A percentile compares a stretch with the other conserved stretches of the same genome.
Evolutionary conservation across 2,329 filamentous ascomycete species (phyloP).

Genomic region (Alternaria gansuensis): DNA sequence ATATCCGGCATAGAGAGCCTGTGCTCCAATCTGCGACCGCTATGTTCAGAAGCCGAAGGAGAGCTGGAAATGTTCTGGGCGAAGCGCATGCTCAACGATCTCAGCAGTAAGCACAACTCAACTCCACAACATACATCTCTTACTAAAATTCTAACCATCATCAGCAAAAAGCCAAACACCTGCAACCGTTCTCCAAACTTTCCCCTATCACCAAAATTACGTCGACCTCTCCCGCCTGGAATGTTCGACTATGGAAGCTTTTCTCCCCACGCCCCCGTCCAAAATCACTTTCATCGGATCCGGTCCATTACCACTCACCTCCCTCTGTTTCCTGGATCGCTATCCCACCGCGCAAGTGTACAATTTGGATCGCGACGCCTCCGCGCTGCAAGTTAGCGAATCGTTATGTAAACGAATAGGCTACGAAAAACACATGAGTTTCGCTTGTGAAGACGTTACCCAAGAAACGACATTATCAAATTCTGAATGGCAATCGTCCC

Average conservation of each 20-base stretch:
- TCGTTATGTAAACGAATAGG: slow-evolving; percentile 49
- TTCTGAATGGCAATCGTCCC: slow-evolving; percentile 48
- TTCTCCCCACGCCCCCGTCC: slow-evolving; percentile 37
- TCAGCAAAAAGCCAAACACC: neutral
- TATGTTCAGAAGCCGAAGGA: slow-evolving; percentile 59
- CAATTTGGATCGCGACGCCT: slow-evolving; percentile 56
- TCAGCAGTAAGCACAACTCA: slow-evolving; percentile 12
- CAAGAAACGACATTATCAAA: neutral
- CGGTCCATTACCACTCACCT: slow-evolving; percentile 61
- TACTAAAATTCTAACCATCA: neutral
- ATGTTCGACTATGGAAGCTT: slow-evolving; percentile 54
- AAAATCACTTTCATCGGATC: slow-evolving; percentile 61
- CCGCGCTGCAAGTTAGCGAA: slow-evolving; percentile 49
- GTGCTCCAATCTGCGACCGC: slow-evolving; percentile 51
- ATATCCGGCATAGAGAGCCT: slow-evolving; percentile 47
- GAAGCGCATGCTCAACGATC: slow-evolving; percentile 40
- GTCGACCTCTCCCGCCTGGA: slow-evolving; percentile 60
- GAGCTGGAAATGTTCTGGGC: slow-evolving; percentile 59
- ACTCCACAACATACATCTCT: neutral
- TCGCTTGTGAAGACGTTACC: slow-evolving; percentile 50
- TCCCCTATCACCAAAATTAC: slow-evolving; percentile 63
- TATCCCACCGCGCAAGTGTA: slow-evolving; percentile 47
- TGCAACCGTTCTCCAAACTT: slow-evolving; percentile 33
- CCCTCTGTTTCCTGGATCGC: slow-evolving; percentile 55
- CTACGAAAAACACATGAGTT: slow-evolving; percentile 53